Conservation (phyloP, 208 protist species). For the Blechomonas ayalai region DNA sequence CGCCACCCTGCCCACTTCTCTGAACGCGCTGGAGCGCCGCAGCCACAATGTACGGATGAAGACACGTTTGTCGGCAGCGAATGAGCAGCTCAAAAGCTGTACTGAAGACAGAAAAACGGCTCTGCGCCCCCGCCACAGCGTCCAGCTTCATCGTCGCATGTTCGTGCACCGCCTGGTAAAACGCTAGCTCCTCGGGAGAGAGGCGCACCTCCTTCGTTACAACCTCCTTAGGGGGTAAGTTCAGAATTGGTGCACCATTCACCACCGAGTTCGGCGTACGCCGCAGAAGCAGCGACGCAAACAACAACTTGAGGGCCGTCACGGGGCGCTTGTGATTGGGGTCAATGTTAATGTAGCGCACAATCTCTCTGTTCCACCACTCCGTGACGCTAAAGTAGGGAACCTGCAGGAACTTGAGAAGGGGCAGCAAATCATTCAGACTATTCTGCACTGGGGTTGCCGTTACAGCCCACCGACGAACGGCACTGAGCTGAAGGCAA, state of each 20-base stretch:
- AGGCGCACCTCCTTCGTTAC: constrained; percentile 20
- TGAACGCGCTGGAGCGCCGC: constrained; percentile 27
- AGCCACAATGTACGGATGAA: constrained; percentile 80
- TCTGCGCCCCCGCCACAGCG: constrained; percentile 4
- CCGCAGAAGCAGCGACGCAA: constrained; percentile 46
- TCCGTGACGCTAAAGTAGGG: constrained; percentile 42
- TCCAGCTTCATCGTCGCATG: constrained; percentile 43
- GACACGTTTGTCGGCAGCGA: constrained; percentile 73
- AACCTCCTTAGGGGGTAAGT: constrained; percentile 32
- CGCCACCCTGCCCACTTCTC: neutral
- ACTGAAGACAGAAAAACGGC: constrained; percentile 28
- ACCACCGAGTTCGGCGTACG: constrained; percentile 42
- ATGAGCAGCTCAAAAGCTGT: constrained; percentile 83
- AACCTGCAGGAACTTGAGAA: constrained; percentile 58
- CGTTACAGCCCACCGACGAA: constrained; percentile 51
- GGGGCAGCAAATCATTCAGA: constrained; percentile 61
- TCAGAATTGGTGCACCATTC: constrained; percentile 33
- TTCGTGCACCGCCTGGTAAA: constrained; percentile 42
- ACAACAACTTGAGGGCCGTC: constrained; percentile 43
- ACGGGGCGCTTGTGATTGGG: constrained; percentile 32
- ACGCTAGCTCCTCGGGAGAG: constrained; percentile 24
- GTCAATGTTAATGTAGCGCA: constrained; percentile 36
- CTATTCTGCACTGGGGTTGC: constrained; percentile 59
- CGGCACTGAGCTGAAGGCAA: constrained; percentile 34
- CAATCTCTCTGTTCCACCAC: constrained; percentile 72